Evolutionary conservation across 768 basidiomycete genomes (phyloP), one percentile per base, ranked within the genome.

Genomic region (Naganishia antarctica): DNA sequence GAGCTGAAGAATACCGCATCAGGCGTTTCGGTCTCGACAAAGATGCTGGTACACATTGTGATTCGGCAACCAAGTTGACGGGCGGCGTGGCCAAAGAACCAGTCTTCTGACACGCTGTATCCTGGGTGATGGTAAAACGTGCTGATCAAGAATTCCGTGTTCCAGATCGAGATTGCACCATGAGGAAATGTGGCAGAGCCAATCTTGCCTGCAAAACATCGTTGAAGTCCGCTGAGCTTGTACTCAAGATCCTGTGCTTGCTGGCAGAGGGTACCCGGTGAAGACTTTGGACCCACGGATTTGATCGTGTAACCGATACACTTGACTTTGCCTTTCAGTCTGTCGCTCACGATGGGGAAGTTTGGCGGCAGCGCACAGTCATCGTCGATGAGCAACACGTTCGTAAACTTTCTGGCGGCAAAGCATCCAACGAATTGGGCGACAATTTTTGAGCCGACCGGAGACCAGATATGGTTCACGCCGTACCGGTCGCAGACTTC

Each of bases 281-380:
- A 37, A 3, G 53, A 57, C 4, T 25, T 21, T n/a, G 53, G 53
- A 23, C 53, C 53, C n/a, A 57, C 53, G 2, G 53, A 57, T 57
- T 57, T 57, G 53, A 57, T 57, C 15, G 53, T 57, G 53, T 60
- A 60, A 29, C 59, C 59, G 43, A 60, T 60, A n/a, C 59, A 60
- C 23, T 60, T 46, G 43, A 60, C 31, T 25, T 45, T 60, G 4
- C 28, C 59, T 29, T 44, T 60, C 43, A 60, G 23, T 31, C 59
- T 23, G 43, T 60, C 59, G 40, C 59, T 60, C 43, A 60, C 59
- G 28, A 60, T 60, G 5, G 59, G 59, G 25, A 60, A 60, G 43
- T 60, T 60, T 21, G 59, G 59, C 12, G 59, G 59, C 25, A 60
- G 28, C 8, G 59, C 59, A 31, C 59, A 60, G n/a, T 60, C 59